Conservation (phyloP, 208 protist genomes). For the Tritrichomonas foetus region DNA sequence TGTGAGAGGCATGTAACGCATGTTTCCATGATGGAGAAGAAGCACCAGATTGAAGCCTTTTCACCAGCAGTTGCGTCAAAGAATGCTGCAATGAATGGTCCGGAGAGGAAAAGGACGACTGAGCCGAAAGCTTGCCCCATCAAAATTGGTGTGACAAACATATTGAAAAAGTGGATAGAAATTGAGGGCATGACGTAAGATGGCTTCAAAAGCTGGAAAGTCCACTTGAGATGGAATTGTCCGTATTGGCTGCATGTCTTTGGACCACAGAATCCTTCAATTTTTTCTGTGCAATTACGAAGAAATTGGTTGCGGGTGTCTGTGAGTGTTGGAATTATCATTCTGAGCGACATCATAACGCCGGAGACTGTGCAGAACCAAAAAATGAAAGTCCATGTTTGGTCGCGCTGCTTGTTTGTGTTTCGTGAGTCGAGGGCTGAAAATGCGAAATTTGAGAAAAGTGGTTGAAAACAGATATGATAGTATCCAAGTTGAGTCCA, state of each 20-base stretch:
- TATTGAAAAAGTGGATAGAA: background rate
- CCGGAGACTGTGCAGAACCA: background rate
- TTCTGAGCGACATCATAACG: background rate
- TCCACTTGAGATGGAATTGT: background rate
- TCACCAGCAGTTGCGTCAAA: background rate
- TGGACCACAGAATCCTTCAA: background rate
- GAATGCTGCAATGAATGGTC: background rate
- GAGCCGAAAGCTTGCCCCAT: background rate
- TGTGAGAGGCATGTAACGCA: background rate
- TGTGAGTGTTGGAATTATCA: background rate
- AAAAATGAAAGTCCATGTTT: background rate
- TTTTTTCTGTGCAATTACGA: too few relatives aligned
- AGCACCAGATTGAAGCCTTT: background rate
- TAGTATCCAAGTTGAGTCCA: background rate
- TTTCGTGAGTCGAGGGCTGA: background rate
- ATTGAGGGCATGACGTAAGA: background rate
- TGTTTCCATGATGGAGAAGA: background rate
- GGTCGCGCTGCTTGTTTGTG: background rate
- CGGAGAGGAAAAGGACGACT: background rate
- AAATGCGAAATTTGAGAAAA: background rate
- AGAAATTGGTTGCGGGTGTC: background rate
- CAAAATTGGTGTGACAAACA: constrained; percentile 14
- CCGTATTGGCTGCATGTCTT: background rate
- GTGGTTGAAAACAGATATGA: background rate
- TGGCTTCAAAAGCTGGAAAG: background rate